Evolutionary conservation across 2,329 filamentous ascomycete species (phyloP).

Genomic region (Aspergillus japonicus): DNA sequence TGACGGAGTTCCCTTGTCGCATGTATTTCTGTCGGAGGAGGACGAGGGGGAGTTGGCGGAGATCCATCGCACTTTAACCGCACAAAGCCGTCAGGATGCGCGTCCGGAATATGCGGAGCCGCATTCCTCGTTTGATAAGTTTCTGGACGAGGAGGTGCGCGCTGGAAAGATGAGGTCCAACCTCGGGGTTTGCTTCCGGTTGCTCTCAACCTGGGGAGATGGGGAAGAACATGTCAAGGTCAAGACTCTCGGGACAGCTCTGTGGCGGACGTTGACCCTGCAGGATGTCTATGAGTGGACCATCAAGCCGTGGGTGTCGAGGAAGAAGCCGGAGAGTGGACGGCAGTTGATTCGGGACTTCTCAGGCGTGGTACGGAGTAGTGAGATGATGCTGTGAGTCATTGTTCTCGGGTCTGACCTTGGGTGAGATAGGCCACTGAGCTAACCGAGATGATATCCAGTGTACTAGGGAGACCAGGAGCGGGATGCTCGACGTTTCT

Average conservation of each 20-base stretch:
- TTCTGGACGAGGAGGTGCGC: conserved; percentile 69
- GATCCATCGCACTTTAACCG: conserved; percentile 33
- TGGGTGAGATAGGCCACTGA: too few relatives aligned
- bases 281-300: conserved; percentile 61
- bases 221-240: conserved; percentile 63
- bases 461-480: conserved; percentile 65
- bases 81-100: conserved; percentile 15
- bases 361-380: conserved; percentile 62
- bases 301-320: conserved; percentile 48
- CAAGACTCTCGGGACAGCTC: conserved; percentile 66
- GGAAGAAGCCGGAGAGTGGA: conserved; percentile 45
- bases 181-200: conserved; percentile 70
- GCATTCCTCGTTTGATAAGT: conserved; percentile 65
- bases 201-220: conserved; percentile 68
- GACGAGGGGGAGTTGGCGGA: conserved; percentile 33
- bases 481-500: conserved; percentile 71
- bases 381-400: conserved; percentile 62
- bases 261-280: conserved; percentile 73
- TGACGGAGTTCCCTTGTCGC: conserved; percentile 18
- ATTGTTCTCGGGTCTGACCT: too few relatives aligned
- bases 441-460: conserved; percentile 4
- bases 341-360: conserved; percentile 62
- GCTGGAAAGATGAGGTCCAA: conserved; percentile 63
- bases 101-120: conserved; percentile 28
- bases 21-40: conserved; percentile 29